phyloP scores from a whole-genome alignment of 345 rosid species.

The Aquilaria yunnanensis region DNA sequence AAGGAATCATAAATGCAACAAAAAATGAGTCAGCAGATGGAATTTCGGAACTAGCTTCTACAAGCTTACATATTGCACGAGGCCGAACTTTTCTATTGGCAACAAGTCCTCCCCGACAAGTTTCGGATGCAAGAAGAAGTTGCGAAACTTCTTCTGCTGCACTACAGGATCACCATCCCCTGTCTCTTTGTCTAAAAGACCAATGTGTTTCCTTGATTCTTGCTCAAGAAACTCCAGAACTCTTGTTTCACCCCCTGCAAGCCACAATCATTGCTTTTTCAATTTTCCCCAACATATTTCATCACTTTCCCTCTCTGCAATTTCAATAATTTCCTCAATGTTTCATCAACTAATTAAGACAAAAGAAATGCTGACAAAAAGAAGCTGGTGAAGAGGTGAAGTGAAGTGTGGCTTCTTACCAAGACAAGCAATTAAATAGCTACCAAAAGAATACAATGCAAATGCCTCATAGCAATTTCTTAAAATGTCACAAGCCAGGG shows the following conservation, averaged over 20 bases:
- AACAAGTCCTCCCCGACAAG: conserved; percentile 61
- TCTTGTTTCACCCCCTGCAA: conserved; percentile 65
- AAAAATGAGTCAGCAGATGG: not conserved
- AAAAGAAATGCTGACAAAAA: not conserved
- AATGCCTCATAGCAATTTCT: conserved; percentile 90
- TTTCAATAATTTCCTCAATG: too few relatives aligned
- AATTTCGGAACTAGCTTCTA: not conserved
- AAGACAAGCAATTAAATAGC: conserved; percentile 84
- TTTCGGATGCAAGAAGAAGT: conserved; percentile 60
- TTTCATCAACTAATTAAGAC: too few relatives aligned
- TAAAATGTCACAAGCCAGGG: conserved; percentile 71
- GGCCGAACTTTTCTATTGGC: conserved; percentile 62
- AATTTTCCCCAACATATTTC: too few relatives aligned
- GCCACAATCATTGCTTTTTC: too few relatives aligned
- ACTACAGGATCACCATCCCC: conserved; percentile 16
- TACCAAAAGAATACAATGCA: conserved; percentile 82
- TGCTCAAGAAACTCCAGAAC: conserved; percentile 57
- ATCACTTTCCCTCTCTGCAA: too few relatives aligned
- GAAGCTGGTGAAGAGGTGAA: not conserved
- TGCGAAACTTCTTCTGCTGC: conserved; percentile 27
- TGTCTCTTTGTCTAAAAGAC: conserved; percentile 40
- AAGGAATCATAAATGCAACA: conserved; percentile 4
- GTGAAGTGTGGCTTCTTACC: conserved; percentile 39
- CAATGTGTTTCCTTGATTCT: conserved; percentile 34
- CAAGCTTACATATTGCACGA: conserved; percentile 75